Base-by-base conservation (phyloP, 352 stramenopile species). In the Phytophthora palmivora region DNA sequence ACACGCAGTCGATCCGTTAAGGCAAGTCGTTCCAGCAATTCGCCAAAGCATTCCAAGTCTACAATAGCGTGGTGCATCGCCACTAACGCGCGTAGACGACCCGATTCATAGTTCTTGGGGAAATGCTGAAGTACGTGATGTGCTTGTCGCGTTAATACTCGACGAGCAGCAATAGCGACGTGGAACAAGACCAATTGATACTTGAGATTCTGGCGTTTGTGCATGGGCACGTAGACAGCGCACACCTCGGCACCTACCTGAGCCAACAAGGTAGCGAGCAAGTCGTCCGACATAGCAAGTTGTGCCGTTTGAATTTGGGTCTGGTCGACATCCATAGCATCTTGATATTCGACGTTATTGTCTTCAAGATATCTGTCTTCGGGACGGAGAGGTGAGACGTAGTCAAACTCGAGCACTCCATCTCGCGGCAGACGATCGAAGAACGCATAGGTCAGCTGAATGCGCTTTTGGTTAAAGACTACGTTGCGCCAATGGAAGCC, bases 341-440 rank as follows among this genome's bases (percentile, higher is more conserved):
- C 56, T 43, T 41, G 56, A 11, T 15, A 54, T 6, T 71, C 51
- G 8, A 52, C 42, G 34, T 54, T 32, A 10, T 46, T 54, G 7
- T 69, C 50, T 57, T 69, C 64, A 21, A 70, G 32, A n/a, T 58
- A 67, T 32, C 39, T 51, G 43, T 90, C 83, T 63, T 90, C 83
- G 19, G 80, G 76, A 5, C 83, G 76, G 9, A 79, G 15, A 0
- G 70, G 83, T 18, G 78, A 87, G 6, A 87, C 80, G 43, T 80
- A 92, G 56, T 92, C 83, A 51, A 92, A 89, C 49, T 90, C 80
- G 0, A 92, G 63, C n/a, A 89, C 57, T 1, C 83, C 83, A 4
- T 74, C 59, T 4, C 41, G 54, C 41, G 83, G 83, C 12, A 92
- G 58, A 1, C 57, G 47, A 38, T 89, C 70, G 36, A 88, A 92